Evolutionary conservation across 2,329 filamentous ascomycete species (phyloP), one percentile per base, ranked within the genome.

Genomic region (Colletotrichum sp.): DNA sequence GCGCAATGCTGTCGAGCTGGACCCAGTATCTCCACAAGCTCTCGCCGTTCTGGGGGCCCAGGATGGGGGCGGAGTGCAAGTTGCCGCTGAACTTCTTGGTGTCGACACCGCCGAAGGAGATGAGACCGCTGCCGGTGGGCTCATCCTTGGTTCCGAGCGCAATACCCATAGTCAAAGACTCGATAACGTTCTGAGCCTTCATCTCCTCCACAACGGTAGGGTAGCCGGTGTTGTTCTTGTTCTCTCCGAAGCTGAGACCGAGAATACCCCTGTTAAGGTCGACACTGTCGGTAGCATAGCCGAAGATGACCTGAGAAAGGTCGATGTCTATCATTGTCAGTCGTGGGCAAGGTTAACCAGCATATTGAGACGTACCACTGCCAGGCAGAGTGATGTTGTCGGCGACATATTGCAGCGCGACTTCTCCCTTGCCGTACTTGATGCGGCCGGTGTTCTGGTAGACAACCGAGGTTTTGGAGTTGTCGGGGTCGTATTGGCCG

Each of bases 41-140:
- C 63, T 83, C 82, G 59, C 66, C 57, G 39, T 76, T 76, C 75
- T 81, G 79, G 2, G 82, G 83, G 4, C 72, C 69, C 22, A 84
- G 80, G 63, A 84, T 83, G 29, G 79, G 78, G 32, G 78, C 77
- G 25, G 79, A 78, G 72, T 80, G 75, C 32, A 85, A 81, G 27
- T 83, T 78, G 55, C 87, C 87, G 19, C 78, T 80, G 72, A 84
- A 89, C 79, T 89, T 88, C 57, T 82, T 84, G 22, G 86, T 88
- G 80, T 89, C 87, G 34, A 88, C 82, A 62, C 87, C 87, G 57
- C 87, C 87, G 75, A 89, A 88, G 27, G 88, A 82, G 72, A 85
- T 78, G 52, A 80, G 77, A 6, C 83, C 84, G 68, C 79, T 80
- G 57, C 72, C 69, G 19, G 75, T 78, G 27, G 75, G 69, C 71